Evolutionary conservation across 1,139 yeast genomes (phyloP), one percentile per base, ranked within the genome.

Genomic region (Pichia sp.): DNA sequence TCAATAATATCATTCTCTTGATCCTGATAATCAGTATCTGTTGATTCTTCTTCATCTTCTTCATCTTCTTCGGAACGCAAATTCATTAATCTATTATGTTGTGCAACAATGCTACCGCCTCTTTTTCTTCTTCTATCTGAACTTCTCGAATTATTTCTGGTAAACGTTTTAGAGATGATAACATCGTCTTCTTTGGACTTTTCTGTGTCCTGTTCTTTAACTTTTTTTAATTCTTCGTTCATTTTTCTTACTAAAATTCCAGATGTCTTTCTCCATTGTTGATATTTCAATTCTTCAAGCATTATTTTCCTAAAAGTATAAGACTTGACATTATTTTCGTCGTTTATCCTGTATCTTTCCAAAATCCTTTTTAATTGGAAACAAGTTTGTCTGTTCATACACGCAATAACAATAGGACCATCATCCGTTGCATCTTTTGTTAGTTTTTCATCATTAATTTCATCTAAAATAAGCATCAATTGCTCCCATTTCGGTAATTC

Each of bases 401-500:
- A 89, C 82, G 87, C 81, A 24, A 92, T 77, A 40, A 92, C 65
- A 1, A 84, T 73, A 0, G 94, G 89, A 0, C 95, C 92, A 33
- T 58, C 59, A n/a, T 47, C 51, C 1, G 45, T 31, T 4, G 43
- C 41, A 27, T 47, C 51, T 25, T 46, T 41, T 12, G 64, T 58
- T 51, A 64, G 50, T 50, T 74, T 70, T 50, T 80, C 87, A 39
- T 68, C 67, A 35, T 77, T 67, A n/a, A 87, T 80, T 55, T 87
- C 96, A 48, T 82, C 82, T 23, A 92, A 57, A 5, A 90, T 66
- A 1, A 73, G 58, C 0, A 82, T 76, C 37, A 94, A 62, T 54
- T 87, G 95, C 42, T 80, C 83, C 96, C 97, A 90, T 64, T 92
- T 92, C 0, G 98, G 97, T 35, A 79, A 73, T 52, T 86, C 92